phyloP scores from a whole-genome alignment of 1,284 basidiomycete species.

The Irpex lacteus region DNA sequence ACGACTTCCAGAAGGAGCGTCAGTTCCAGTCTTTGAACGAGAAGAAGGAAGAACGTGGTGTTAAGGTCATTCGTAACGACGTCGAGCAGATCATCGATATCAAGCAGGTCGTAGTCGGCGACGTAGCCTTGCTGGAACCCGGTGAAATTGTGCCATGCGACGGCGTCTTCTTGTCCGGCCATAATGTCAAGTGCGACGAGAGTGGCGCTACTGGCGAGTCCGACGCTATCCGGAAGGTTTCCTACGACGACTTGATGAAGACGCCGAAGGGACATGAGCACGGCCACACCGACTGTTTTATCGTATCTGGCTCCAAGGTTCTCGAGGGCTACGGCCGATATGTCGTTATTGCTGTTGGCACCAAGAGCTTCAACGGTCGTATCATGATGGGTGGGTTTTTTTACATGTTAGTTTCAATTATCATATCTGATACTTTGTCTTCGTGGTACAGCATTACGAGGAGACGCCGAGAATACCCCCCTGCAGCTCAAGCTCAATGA shows the following conservation, averaged over 20 bases:
- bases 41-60: conserved; percentile 92
- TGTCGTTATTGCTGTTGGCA: conserved; percentile 90
- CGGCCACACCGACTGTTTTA: conserved; percentile 86
- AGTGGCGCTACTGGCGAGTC: conserved; percentile 96
- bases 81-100: conserved; percentile 79
- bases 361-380: conserved; percentile 91
- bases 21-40: conserved; percentile 94
- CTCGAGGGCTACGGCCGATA: conserved; percentile 94
- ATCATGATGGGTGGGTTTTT: conserved; percentile 86
- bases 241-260: conserved; percentile 76
- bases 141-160: conserved; percentile 97
- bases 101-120: conserved; percentile 92
- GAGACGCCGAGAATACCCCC: conserved; percentile 85
- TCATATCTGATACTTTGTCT: conserved; percentile 9
- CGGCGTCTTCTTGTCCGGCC: conserved; percentile 89
- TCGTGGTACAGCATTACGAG: conserved; percentile 61
- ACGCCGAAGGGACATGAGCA: conserved; percentile 28
- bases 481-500: conserved; percentile 92
- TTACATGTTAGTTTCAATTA: conserved; percentile 5
- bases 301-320: conserved; percentile 93
- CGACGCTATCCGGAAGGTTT: conserved; percentile 88
- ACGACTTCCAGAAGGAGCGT: conserved; percentile 96
- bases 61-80: conserved; percentile 90
- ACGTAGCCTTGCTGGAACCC: conserved; percentile 89
- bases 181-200: conserved; percentile 96